A percentile compares a stretch with the other conserved stretches of the same genome.
phyloP scores from a whole-genome alignment of 2,329 filamentous ascomycete species.

The Sporothrix pallida region DNA sequence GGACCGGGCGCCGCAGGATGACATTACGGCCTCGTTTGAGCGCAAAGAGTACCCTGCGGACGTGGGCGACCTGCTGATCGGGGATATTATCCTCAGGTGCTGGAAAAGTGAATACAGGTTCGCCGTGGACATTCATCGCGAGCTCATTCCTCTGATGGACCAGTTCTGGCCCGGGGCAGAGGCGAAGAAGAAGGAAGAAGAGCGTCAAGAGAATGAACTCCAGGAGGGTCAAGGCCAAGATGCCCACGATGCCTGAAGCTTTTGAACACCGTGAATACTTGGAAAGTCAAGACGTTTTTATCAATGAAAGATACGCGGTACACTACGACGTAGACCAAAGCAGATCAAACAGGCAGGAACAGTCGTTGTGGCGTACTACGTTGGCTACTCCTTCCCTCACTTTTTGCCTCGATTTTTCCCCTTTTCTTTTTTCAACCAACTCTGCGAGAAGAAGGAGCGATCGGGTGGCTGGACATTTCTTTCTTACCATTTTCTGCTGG shows the following conservation, averaged over 20 bases:
- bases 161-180: conserved; percentile 5
- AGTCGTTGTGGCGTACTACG: too few species aligned
- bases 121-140: background rate
- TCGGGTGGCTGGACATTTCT: conserved; percentile 3
- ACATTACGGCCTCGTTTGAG: conserved; percentile 13
- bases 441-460: conserved; percentile 9
- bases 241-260: too few species aligned
- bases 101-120: background rate
- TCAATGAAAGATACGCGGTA: too few species aligned
- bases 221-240: too few species aligned
- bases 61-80: background rate
- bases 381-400: conserved; percentile 16
- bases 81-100: conserved; percentile 16
- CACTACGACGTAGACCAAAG: too few species aligned
- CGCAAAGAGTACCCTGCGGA: conserved; percentile 4
- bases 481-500: conserved; percentile 1
- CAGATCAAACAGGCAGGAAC: too few species aligned
- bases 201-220: too few species aligned
- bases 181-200: background rate
- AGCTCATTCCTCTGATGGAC: conserved; percentile 3
- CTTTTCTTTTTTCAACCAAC: background rate
- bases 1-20: background rate
- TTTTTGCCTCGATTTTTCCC: background rate
- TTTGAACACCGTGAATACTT: too few species aligned
- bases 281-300: too few species aligned